Base-by-base conservation (phyloP, 2,329 filamentous ascomycete genomes). In the Aspergillus pseudoviridinutans region DNA sequence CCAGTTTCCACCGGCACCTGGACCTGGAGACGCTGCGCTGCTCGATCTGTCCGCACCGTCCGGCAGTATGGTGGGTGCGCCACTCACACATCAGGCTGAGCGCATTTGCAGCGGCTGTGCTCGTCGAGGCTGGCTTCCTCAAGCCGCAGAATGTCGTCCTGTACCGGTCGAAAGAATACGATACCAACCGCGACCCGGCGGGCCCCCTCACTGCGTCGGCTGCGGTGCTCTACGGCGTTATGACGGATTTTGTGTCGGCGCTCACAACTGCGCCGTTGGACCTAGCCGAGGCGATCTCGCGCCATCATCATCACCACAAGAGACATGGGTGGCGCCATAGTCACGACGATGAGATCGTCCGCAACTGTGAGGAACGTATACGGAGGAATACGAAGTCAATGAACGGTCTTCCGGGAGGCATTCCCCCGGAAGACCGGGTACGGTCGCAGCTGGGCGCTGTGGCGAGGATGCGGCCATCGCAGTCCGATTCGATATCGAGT, bases 171-270 rank as follows among this genome's bases (percentile, higher is more conserved):
- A 71, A 76, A 58, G 90, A 95, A 70, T 91, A 93, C 71, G 85
- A 88, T 61, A 90, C 89, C 0, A 89, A 91, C 58, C 85, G 88
- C 32, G 88, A 92, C 49, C 91, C 91, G 0, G 86, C 84, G 66
- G 91, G 94, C 62, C 91, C 91, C 0, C 84, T 95, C 25, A 87
- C 88, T 14, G 91, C 90, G 22, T 89, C 86, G 17, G 87, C 91
- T 0, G 84, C 86, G 49, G 90, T 92, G 0, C 75, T 97, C 0
- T 78, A 96, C n/a, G 89, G 89, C 5, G 93, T 92, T n/a, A 79
- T 94, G 50, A 87, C 88, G 27, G 88, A 84, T 42, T 87, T 97
- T 57, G 84, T 90, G 66, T 89, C 95, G 83, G 90, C 91, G 1
- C 81, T 96, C 44, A 90, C 90, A 1, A 91, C 96, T 67, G 79